Base-by-base conservation (phyloP, 495 filamentous ascomycete genomes). In the Mytilinidion resinicola region DNA sequence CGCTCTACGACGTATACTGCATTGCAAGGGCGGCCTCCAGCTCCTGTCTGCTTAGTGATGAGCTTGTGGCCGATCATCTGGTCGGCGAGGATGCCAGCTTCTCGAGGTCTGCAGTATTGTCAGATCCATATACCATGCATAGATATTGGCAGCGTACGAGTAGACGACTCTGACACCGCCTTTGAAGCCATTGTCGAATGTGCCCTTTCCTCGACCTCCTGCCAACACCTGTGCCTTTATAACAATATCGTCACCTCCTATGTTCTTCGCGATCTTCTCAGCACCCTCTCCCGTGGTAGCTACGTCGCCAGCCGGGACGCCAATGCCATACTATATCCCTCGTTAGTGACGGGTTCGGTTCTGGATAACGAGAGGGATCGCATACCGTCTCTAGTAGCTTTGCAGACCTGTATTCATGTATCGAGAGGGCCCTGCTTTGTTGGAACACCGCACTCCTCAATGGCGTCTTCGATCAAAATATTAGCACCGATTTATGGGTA, bases 61-160 rank as follows among this genome's bases (percentile, higher is more conserved):
- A 98, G 90, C 77, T 96, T 96, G 75, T 98, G 93, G 65, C 93
- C 93, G 76, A 98, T 96, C 93, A 98, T 98, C 77, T 98, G 91
- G 61, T 88, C 85, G 68, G 93, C 91, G 70, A 98, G 96, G 85
- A 96, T 96, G 79, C 89, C 91, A 71, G 93, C 93, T 80, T 90
- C 87, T 59, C 83, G 84, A 35, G 87, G 80, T 47, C 85, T 88
- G 51, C 10, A 63, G 3, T n/a, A 38, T 21, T 15, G 33, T 42
- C 17, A 55, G 30, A 55, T 34, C 4, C 9, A 25, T 21, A 19
- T 30, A 21, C 10, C 25, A 1, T 36, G 34, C 30, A 34, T 33
- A 0, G 17, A n/a, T 50, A 74, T 76, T 47, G 57, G 57, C 10
- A 20, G 75, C 85, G 69, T 72, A 88, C 82, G 92, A 96, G 83